Conservation (phyloP, 2,329 filamentous ascomycete species). For the Trichophyton schoenleinii region DNA sequence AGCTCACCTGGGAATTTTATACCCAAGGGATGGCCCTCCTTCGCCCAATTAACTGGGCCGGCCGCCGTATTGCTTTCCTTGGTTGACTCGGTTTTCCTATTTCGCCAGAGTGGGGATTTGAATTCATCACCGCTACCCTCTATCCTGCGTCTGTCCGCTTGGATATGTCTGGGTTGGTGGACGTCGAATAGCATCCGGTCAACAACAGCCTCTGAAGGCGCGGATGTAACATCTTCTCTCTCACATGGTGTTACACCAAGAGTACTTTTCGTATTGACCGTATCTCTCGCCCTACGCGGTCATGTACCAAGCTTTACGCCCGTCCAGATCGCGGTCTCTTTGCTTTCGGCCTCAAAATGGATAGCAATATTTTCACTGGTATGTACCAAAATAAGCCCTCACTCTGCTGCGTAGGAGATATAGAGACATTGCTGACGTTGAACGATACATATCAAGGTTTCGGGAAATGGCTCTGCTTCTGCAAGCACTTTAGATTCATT, state of each 20-base stretch:
- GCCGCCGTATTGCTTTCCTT: not conserved
- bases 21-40: not conserved
- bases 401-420: no score
- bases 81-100: not conserved
- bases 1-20: not conserved
- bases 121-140: not conserved
- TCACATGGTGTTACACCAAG: not conserved
- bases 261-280: not conserved
- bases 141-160: not conserved
- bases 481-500: constrained; percentile 3
- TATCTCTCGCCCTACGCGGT: not conserved
- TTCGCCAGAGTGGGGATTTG: not conserved
- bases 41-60: not conserved
- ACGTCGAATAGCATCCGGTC: not conserved
- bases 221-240: not conserved
- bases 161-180: not conserved
- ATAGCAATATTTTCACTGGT: not conserved
- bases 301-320: not conserved
- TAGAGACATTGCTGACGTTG: not conserved
- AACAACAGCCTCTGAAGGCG: not conserved
- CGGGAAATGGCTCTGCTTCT: not conserved
- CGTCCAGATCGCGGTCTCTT: not conserved
- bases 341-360: constrained; percentile 2
- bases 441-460: not conserved
- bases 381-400: not conserved